Percentiles rank a stretch among this genome's conserved stretches.
Conservation (phyloP, 176 grass and related monocot genomes). For the Puccinellia tenuiflora region DNA sequence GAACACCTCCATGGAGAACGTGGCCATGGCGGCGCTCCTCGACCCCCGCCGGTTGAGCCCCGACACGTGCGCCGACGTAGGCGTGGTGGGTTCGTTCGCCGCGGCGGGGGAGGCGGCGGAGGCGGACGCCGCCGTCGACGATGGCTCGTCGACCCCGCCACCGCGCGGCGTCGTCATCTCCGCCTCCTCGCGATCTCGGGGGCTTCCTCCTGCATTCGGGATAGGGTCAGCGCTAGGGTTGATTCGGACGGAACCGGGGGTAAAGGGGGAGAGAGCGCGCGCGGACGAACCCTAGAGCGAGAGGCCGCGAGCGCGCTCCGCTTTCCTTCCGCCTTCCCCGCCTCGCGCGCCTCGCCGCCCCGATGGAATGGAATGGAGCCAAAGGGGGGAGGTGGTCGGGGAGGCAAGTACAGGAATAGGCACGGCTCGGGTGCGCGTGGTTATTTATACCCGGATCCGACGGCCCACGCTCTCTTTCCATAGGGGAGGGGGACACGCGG, state of each 20-base stretch:
- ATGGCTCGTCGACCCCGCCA: constrained; percentile 15
- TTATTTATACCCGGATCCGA: constrained; percentile 34
- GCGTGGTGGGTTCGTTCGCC: constrained; percentile 4
- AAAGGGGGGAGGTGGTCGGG: constrained; percentile 32
- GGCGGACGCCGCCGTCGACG: neutral
- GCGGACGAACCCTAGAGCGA: constrained; percentile 19
- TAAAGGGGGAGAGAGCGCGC: neutral
- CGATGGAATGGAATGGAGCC: neutral
- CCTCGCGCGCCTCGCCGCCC: constrained; percentile 14
- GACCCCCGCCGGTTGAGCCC: constrained; percentile 61
- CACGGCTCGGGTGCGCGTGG: constrained; percentile 8
- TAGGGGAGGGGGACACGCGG: neutral
- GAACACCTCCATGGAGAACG: constrained; percentile 97
- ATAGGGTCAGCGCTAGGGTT: constrained; percentile 7
- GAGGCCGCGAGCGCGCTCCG: constrained; percentile 20
- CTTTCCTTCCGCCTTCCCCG: constrained; percentile 19
- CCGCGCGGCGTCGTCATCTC: constrained; percentile 35
- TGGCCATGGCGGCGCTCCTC: constrained; percentile 59
- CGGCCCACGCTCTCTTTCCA: neutral
- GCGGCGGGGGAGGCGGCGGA: neutral
- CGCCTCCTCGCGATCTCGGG: neutral
- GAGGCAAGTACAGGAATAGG: constrained; percentile 24
- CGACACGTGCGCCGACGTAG: constrained; percentile 17
- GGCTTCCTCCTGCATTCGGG: constrained; percentile 23
- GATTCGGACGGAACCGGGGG: neutral